Conservation (phyloP, 2,329 filamentous ascomycete species). For the Exophiala bonariae region DNA sequence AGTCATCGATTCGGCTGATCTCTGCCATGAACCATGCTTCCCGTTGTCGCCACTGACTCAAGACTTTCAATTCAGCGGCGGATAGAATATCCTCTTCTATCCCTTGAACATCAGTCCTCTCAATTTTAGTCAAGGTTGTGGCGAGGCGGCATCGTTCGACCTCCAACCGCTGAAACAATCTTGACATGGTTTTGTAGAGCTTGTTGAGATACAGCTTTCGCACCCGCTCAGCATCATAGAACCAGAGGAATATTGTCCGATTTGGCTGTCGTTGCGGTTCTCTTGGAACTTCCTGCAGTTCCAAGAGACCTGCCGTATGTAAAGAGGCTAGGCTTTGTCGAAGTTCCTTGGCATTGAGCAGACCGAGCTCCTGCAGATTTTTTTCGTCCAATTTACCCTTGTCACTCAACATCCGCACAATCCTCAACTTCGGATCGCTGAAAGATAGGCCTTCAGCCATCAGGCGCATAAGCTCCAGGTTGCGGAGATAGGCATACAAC, state of each 20-base stretch:
- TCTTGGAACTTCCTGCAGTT: constrained; percentile 90
- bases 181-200: constrained; percentile 85
- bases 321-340: constrained; percentile 82
- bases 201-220: constrained; percentile 72
- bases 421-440: constrained; percentile 53
- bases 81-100: constrained; percentile 79
- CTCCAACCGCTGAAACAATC: constrained; percentile 76
- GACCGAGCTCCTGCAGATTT: constrained; percentile 73
- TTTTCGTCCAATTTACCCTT: constrained; percentile 97
- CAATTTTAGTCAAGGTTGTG: constrained; percentile 75
- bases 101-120: constrained; percentile 81
- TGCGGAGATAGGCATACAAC: constrained; percentile 68
- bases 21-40: constrained; percentile 76
- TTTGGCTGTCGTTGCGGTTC: constrained; percentile 79
- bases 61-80: constrained; percentile 68
- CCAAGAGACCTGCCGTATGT: constrained; percentile 81
- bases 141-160: constrained; percentile 72
- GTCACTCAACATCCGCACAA: constrained; percentile 79
- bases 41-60: constrained; percentile 62
- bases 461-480: constrained; percentile 77
- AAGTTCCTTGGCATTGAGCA: constrained; percentile 83
- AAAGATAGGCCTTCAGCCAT: constrained; percentile 32
- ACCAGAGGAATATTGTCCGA: constrained; percentile 88
- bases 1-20: constrained; percentile 76
- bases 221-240: constrained; percentile 76